phyloP scores from a whole-genome alignment of 2,329 filamentous ascomycete genomes.

The Fusarium foetens region DNA sequence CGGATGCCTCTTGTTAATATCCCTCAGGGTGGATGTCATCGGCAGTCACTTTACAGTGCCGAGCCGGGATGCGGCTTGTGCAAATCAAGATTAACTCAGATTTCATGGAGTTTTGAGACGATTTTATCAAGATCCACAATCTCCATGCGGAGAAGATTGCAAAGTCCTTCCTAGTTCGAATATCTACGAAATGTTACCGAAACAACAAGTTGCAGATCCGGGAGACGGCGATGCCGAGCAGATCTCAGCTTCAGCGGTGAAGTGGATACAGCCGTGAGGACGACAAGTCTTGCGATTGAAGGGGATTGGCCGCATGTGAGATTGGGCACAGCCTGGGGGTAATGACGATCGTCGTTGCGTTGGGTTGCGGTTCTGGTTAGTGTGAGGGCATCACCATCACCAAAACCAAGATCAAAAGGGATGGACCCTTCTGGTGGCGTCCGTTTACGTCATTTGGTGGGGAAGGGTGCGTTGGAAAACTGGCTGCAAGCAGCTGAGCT shows the following conservation, averaged over 20 bases:
- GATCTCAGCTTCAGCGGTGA: slow-evolving; percentile 19
- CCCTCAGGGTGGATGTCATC: not conserved
- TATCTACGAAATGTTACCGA: slow-evolving; percentile 14
- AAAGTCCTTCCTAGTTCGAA: not conserved
- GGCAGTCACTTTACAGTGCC: slow-evolving; percentile 16
- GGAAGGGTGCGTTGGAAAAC: slow-evolving; percentile 12
- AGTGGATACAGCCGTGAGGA: slow-evolving; percentile 4
- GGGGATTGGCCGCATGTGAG: not conserved
- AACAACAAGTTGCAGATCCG: slow-evolving; percentile 31
- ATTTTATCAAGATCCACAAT: slow-evolving; percentile 16
- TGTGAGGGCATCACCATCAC: slow-evolving; percentile 36
- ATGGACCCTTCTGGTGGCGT: slow-evolving; percentile 24
- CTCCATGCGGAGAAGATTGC: slow-evolving; percentile 12
- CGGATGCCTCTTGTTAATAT: not conserved
- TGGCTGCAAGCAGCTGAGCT: slow-evolving; percentile 29
- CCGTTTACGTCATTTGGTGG: slow-evolving; percentile 37
- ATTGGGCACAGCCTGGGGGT: slow-evolving; percentile 14
- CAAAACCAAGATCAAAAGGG: slow-evolving; percentile 14
- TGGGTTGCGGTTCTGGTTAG: slow-evolving; percentile 24
- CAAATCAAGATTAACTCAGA: slow-evolving; percentile 13
- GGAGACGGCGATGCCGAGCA: slow-evolving; percentile 34
- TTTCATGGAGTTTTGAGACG: not conserved
- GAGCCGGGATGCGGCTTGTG: slow-evolving; percentile 14
- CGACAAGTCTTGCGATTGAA: not conserved
- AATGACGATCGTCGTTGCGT: slow-evolving; percentile 33